phyloP scores from a whole-genome alignment of 2,329 filamentous ascomycete species.

The Juglanconis sp. region DNA sequence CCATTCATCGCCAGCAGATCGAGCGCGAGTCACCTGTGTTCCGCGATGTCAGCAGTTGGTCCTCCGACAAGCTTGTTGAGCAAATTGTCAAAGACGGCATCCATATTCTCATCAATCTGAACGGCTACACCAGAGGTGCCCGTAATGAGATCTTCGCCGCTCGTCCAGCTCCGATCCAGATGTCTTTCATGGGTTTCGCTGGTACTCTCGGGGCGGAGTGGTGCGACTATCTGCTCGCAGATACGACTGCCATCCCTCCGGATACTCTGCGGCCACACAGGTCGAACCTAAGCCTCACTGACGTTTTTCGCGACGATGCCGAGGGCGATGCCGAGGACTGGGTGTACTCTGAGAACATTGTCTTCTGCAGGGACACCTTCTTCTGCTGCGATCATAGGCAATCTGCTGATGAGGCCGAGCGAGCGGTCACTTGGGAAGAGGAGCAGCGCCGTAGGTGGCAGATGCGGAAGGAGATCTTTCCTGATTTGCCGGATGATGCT shows the following conservation, averaged over 20 bases:
- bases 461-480: slow-evolving; percentile 92
- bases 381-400: slow-evolving; percentile 98
- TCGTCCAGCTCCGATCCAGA: slow-evolving; percentile 89
- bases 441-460: slow-evolving; percentile 81
- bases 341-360: slow-evolving; percentile 96
- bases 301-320: slow-evolving; percentile 64
- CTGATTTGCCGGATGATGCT: slow-evolving; percentile 72
- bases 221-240: slow-evolving; percentile 96
- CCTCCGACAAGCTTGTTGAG: slow-evolving; percentile 76
- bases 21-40: slow-evolving; percentile 91
- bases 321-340: slow-evolving; percentile 71
- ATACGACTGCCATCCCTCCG: slow-evolving; percentile 79
- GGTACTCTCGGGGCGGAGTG: slow-evolving; percentile 94
- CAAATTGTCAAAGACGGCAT: slow-evolving; percentile 87
- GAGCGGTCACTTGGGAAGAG: slow-evolving; percentile 71
- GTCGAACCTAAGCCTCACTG: slow-evolving; percentile 69
- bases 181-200: slow-evolving; percentile 99
- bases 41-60: slow-evolving; percentile 81
- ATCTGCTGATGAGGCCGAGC: slow-evolving; percentile 72
- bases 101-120: slow-evolving; percentile 95
- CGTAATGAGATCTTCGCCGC: slow-evolving; percentile 96
- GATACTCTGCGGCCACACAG: slow-evolving; percentile 78
- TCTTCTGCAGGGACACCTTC: slow-evolving; percentile 91
- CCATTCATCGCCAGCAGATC: slow-evolving; percentile 85
- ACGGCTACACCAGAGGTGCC: slow-evolving; percentile 95